phyloP scores from a whole-genome alignment of 2,329 filamentous ascomycete species.

The Nemania bipapillata region DNA sequence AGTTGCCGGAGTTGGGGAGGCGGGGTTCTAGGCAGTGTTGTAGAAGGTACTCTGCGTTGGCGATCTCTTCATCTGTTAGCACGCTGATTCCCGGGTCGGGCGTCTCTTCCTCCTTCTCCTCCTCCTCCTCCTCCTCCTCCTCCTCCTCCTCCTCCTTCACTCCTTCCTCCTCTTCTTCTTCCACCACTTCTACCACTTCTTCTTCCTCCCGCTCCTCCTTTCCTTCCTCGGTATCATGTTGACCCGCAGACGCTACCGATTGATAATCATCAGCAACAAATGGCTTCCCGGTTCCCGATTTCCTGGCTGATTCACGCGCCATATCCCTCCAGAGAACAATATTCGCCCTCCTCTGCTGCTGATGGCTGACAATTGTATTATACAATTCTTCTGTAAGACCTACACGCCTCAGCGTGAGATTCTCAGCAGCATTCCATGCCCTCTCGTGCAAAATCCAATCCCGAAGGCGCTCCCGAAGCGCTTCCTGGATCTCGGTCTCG shows the following conservation, averaged over 20 bases:
- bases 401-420: background rate
- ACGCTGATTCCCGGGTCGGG: background rate
- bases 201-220: background rate
- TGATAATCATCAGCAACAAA: background rate
- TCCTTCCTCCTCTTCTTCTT: background rate
- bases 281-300: background rate
- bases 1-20: conserved; percentile 1
- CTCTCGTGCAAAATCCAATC: conserved; percentile 31
- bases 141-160: background rate
- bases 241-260: too few species aligned
- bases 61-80: conserved; percentile 7
- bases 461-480: conserved; percentile 8
- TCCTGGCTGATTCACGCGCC: background rate
- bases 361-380: background rate
- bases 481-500: background rate
- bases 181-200: background rate
- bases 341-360: conserved; percentile 8
- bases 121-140: background rate
- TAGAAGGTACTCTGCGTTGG: background rate
- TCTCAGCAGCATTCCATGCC: conserved; percentile 25
- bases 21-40: background rate
- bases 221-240: too few species aligned
- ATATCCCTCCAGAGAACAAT: conserved; percentile 10
- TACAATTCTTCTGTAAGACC: background rate
- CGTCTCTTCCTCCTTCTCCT: background rate